Base-by-base conservation (phyloP, 257 asterid species). In the Capsicum baccatum region DNA sequence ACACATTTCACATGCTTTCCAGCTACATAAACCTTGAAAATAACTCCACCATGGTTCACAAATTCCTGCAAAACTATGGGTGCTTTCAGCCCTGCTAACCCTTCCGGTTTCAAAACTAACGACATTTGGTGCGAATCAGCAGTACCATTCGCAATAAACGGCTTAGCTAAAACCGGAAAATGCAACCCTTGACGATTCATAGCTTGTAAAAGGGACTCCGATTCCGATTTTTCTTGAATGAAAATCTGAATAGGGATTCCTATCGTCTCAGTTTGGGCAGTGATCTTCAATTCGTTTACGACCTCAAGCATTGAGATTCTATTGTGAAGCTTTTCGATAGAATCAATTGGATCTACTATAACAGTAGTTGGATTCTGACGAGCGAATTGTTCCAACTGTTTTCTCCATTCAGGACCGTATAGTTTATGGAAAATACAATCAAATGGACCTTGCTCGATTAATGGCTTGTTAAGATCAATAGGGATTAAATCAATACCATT, bases 21-120 rank as follows among this genome's bases (percentile, higher is more conserved):
- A 33, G 94, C 98, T 58, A 94, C 97, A 55, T 95, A 95, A 6
- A 95, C 94, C 70, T 95, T 95, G 91, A 93, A 95, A 81, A 95
- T 85, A 60, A 95, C 95, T 26, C 97, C 99, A 26, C 98, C 99
- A 80, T 95, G 99, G 83, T 93, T 95, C 83, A 94, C 94, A 82
- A 95, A 94, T 88, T 94, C 97, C 90, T 95, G 99, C 88, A 95
- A 84, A 33, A 95, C 94, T 63, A 94, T 82, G 0, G 99, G 92
- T 16, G 91, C 84, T 12, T 92, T 85, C 84, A 91, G 79, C 56
- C 35, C 92, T 9, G 79, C 44, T 86, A 95, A 66, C 0, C 99
- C 99, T 70, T 91, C 92, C 63, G 83, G 86, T 19, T 87, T 91
- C 80, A 94, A 88, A 5, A 92, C 92, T 83, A 95, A 60, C 21